These are phyloP conservation scores for Salix arbutifolia DNA, from an alignment of 345 rosid genomes.

Conservation along the genomic window DNA sequence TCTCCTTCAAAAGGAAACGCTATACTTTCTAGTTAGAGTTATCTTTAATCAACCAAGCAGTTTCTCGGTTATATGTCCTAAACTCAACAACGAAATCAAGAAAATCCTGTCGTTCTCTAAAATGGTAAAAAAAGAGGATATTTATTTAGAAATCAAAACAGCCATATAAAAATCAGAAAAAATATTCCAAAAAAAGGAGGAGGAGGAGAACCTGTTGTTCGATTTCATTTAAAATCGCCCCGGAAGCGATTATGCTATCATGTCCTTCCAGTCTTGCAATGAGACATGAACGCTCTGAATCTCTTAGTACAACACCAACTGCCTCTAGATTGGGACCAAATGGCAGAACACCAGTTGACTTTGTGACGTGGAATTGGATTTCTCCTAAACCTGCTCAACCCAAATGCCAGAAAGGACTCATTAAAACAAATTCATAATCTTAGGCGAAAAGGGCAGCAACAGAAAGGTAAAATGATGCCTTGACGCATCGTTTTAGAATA, in stretches of 20 bases:
- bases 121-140: neutral
- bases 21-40: neutral
- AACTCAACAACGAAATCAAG: neutral
- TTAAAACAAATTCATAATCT: neutral
- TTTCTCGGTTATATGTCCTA: neutral
- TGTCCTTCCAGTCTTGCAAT: slow-evolving; percentile 25
- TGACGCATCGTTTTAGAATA: too few relatives aligned
- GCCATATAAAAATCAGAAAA: neutral
- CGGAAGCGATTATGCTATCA: slow-evolving; percentile 12
- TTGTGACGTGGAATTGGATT: slow-evolving; percentile 30
- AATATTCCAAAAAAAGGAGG: neutral
- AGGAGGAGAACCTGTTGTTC: neutral
- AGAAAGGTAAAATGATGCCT: neutral
- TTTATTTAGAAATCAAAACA: neutral
- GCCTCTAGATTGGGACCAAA: slow-evolving; percentile 40
- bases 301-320: slow-evolving; percentile 18
- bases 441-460: neutral
- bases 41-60: neutral
- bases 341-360: slow-evolving; percentile 39
- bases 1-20: neutral
- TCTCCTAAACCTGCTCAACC: slow-evolving; percentile 27
- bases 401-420: neutral
- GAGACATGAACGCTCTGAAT: slow-evolving; percentile 24
- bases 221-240: slow-evolving; percentile 25
- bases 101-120: neutral